Base-by-base conservation (phyloP, 306 rosid genomes). In the Quercus suber region DNA sequence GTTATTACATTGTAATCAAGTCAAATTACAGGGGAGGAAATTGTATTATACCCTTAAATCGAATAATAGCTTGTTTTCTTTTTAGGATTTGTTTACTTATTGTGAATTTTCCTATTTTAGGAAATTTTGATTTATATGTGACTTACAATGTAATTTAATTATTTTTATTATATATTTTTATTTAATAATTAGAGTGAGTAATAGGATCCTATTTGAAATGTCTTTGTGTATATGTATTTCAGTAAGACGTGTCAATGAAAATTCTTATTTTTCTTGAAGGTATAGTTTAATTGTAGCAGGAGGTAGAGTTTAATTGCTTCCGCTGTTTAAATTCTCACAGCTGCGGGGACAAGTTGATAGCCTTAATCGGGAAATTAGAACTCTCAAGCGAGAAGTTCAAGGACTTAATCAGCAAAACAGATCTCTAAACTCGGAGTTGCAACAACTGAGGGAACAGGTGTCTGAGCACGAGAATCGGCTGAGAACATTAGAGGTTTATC, bases 291-390 rank as follows among this genome's bases (percentile, higher is more conserved):
- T 7, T 41, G 10, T 41, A 41, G 45, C 11, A 41, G 3, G 45
- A 41, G 11, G 45, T 41, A 41, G 8, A 7, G 45, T 41, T 41
- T 41, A 9, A 41, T 8, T 41, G 2, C 45, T 41, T 41, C 12
- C 45, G 1, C 45, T 41, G 45, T 41, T 2, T 41, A 41, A 41
- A 41, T 35, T 35, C 12, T 8, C 45, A 41, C 45, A 41, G 45
- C 45, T 41, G 45, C 45, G 11, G 45, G 98, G 90, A 79, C 94
- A 89, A 79, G 74, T 89, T 59, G 92, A 89, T 75, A 85, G 88
- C 52, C 94, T 93, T 57, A 76, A 88, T 75, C 97, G 90, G 83
- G 97, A 91, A 89, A 93, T 91, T 43, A 28, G 79, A 17, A 82
- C 90, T 70, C 89, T 93, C 69, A 41, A 41, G 45, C 45, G 45